Evolutionary conservation across 192 early-diverging fungal genomes (phyloP).

Genomic region (Chytriomyces confervae): DNA sequence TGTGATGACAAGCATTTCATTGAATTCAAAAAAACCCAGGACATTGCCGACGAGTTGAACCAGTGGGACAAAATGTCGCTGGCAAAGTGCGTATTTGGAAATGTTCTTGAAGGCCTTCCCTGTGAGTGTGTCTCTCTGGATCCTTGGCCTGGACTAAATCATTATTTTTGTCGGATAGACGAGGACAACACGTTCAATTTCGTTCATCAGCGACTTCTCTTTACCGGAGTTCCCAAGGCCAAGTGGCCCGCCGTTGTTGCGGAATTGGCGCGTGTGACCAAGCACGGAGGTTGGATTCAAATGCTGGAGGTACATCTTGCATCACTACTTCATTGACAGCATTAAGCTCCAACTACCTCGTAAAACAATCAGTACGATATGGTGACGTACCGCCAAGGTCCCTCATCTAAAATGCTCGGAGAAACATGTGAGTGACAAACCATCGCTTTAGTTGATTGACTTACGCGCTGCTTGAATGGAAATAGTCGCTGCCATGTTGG

Average conservation of each 20-base stretch:
- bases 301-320: conserved; percentile 41
- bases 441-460: not conserved
- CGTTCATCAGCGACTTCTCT: conserved; percentile 52
- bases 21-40: not conserved
- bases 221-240: conserved; percentile 42
- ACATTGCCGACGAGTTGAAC: conserved; percentile 6
- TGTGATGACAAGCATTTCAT: too few species aligned
- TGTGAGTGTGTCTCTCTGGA: not conserved
- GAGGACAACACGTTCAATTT: conserved; percentile 59
- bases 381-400: not conserved
- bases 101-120: conserved; percentile 26
- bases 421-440: not conserved
- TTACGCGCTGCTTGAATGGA: not conserved
- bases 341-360: not conserved
- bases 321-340: not conserved
- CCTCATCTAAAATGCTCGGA: not conserved
- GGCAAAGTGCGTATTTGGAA: conserved; percentile 6
- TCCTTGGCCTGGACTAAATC: not conserved
- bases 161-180: not conserved
- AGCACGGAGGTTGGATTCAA: conserved; percentile 58
- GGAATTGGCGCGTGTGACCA: conserved; percentile 57
- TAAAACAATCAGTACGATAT: not conserved
- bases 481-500: too few species aligned
- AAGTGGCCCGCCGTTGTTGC: conserved; percentile 50
- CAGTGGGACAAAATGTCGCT: not conserved